A percentile compares a stretch with the other conserved stretches of the same genome.
Evolutionary conservation across 2,329 filamentous ascomycete species (phyloP).

Genomic region (Didymellaceae sp.): DNA sequence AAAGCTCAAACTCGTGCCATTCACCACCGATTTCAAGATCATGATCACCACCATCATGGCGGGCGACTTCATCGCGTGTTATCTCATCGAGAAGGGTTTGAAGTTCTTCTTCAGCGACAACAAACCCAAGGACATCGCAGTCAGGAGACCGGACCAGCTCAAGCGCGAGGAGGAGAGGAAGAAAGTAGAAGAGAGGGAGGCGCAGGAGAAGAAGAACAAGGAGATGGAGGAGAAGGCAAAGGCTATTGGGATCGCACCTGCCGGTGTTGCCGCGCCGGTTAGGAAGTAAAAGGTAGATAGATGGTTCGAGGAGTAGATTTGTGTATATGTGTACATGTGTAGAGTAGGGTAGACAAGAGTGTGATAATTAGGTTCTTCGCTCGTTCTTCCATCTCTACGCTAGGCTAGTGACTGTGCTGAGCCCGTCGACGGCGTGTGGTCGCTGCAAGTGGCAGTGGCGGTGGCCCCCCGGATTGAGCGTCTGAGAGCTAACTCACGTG

Average conservation of each 20-base stretch:
- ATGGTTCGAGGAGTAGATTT: too few relatives aligned
- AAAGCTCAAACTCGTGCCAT: slow-evolving; percentile 89
- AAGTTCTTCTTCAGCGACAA: slow-evolving; percentile 91
- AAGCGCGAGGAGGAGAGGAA: slow-evolving; percentile 75
- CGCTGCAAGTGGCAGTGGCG: too few relatives aligned
- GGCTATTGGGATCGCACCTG: slow-evolving; percentile 14
- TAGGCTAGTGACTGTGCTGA: too few relatives aligned
- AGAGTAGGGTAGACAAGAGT: too few relatives aligned
- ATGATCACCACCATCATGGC: slow-evolving; percentile 87
- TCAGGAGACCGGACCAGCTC: slow-evolving; percentile 84
- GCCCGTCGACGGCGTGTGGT: too few relatives aligned
- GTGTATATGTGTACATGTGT: too few relatives aligned
- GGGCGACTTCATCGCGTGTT: slow-evolving; percentile 86
- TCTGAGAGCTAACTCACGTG: too few relatives aligned
- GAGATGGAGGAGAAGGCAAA: slow-evolving; percentile 38
- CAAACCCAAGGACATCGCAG: slow-evolving; percentile 90
- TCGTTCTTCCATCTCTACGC: too few relatives aligned
- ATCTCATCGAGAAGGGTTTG: slow-evolving; percentile 81
- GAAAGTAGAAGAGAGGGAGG: slow-evolving; percentile 58
- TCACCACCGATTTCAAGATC: slow-evolving; percentile 84
- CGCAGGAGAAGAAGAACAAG: slow-evolving; percentile 43
- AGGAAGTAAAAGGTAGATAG: not conserved
- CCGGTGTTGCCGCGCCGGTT: not conserved
- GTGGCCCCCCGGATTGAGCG: too few relatives aligned
- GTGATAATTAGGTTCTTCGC: too few relatives aligned